Conservation (phyloP, 768 basidiomycete species). For the Pleurotus giganteus region DNA sequence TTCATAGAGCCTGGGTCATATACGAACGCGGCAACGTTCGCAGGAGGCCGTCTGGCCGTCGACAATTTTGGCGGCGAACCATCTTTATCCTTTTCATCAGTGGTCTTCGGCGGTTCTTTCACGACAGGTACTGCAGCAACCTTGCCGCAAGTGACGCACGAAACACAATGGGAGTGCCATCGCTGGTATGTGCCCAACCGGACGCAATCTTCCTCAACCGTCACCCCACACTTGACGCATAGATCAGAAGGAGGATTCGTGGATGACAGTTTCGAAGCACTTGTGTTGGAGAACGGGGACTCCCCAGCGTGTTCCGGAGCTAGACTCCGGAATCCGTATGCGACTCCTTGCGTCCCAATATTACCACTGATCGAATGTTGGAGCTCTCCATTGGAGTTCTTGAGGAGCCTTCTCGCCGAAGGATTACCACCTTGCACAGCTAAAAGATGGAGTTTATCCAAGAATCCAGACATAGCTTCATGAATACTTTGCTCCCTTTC, state of each 20-base stretch:
- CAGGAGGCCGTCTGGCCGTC: conserved; percentile 70
- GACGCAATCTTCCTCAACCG: conserved; percentile 97
- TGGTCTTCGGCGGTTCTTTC: conserved; percentile 56
- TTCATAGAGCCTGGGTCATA: conserved; percentile 71
- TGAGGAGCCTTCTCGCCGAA: conserved; percentile 70
- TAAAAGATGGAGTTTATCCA: conserved; percentile 90
- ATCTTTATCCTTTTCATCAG: conserved; percentile 55
- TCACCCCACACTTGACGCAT: conserved; percentile 83
- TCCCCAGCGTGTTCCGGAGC: conserved; percentile 91
- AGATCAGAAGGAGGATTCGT: conserved; percentile 83
- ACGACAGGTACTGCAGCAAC: conserved; percentile 59
- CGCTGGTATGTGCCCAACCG: conserved; percentile 93
- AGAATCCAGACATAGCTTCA: conserved; percentile 84
- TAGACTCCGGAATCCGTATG: conserved; percentile 90
- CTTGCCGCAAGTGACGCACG: conserved; percentile 79
- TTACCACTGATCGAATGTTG: conserved; percentile 48
- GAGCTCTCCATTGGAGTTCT: conserved; percentile 68
- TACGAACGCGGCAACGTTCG: conserved; percentile 75
- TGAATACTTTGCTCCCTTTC: conserved; percentile 85
- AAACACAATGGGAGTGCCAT: conserved; percentile 96
- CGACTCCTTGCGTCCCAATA: conserved; percentile 80
- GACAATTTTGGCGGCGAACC: conserved; percentile 57
- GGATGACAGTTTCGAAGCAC: conserved; percentile 51
- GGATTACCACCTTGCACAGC: conserved; percentile 86
- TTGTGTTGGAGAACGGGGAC: conserved; percentile 60